A percentile compares a stretch with the other conserved stretches of the same genome.
These are phyloP conservation scores for Wickerhamiella cacticola DNA, from an alignment of 805 yeast genomes.

Conservation along the genomic window DNA sequence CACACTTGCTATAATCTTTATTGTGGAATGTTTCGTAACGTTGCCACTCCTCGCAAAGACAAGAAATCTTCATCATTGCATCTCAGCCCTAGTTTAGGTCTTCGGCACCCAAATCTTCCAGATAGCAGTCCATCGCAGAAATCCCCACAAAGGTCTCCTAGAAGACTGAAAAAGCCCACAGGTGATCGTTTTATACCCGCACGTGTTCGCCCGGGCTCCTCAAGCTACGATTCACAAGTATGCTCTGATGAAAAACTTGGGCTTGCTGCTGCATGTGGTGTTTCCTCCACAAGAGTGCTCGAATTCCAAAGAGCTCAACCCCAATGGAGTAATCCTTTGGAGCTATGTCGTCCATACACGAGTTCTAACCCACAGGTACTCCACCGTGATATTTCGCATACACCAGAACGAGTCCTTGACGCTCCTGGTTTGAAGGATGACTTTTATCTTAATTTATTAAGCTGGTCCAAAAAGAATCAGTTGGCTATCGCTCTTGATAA, in stretches of 20 bases:
- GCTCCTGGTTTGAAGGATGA: conserved; percentile 94
- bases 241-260: conserved; percentile 5
- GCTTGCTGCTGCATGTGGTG: conserved; percentile 86
- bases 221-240: conserved; percentile 4
- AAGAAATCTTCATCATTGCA: background rate
- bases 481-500: conserved; percentile 82
- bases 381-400: conserved; percentile 58
- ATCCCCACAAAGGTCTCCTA: conserved; percentile 4
- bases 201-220: conserved; percentile 8
- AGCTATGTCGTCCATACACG: conserved; percentile 28
- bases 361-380: conserved; percentile 28
- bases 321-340: conserved; percentile 32
- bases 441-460: conserved; percentile 71
- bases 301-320: conserved; percentile 86
- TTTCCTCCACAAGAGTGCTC: conserved; percentile 68
- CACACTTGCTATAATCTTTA: background rate
- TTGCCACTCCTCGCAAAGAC: conserved; percentile 7
- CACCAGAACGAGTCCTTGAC: conserved; percentile 87
- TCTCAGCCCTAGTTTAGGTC: conserved; percentile 6
- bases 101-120: background rate
- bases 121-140: background rate
- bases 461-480: conserved; percentile 76
- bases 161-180: background rate
- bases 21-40: background rate
- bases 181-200: conserved; percentile 12